These are phyloP conservation scores for Fusarium bactridioides DNA, from an alignment of 2,329 filamentous ascomycete species.

Conservation along the genomic window DNA sequence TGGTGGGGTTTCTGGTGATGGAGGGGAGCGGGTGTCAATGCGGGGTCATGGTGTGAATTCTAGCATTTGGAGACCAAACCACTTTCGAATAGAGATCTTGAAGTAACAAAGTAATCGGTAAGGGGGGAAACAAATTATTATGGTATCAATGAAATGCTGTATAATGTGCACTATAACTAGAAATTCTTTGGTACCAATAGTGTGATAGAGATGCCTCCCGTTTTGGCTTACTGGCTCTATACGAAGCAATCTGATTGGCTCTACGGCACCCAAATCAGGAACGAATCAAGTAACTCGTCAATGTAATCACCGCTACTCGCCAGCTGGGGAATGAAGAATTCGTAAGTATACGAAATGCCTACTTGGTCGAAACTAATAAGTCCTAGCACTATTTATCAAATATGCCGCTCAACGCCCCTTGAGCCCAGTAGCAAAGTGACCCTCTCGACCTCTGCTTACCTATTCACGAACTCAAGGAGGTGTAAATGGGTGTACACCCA, in stretches of 20 bases:
- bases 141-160: no score
- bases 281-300: conserved; percentile 23
- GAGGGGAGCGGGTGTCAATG: conserved; percentile 40
- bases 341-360: background rate
- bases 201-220: background rate
- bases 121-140: no score
- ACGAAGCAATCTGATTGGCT: background rate
- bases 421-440: background rate
- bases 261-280: background rate
- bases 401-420: no score
- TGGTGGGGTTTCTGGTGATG: conserved; percentile 31
- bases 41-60: conserved; percentile 37
- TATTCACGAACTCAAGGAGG: no score
- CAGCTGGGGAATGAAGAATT: background rate
- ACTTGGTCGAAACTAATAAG: background rate
- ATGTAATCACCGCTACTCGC: background rate
- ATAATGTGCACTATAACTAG: no score
- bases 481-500: no score
- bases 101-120: background rate
- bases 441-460: background rate
- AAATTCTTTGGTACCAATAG: no score
- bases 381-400: no score
- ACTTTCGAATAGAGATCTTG: background rate
- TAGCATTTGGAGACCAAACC: background rate
- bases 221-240: background rate